These are phyloP conservation scores for Candida koratica DNA, from an alignment of 805 yeast species.

Conservation along the genomic window DNA sequence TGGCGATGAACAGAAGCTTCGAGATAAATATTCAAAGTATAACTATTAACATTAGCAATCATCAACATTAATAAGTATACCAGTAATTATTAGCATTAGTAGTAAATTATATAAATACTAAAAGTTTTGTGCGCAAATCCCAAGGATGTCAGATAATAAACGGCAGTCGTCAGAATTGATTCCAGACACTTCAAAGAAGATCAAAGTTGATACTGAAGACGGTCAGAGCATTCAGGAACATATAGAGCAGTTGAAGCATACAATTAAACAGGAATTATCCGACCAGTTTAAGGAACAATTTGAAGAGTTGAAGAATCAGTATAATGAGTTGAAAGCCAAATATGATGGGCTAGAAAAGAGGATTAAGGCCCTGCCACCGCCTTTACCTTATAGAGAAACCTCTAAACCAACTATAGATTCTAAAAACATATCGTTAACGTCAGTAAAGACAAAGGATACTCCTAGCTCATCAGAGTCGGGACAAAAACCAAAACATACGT, in stretches of 20 bases:
- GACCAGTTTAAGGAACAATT: conserved; percentile 16
- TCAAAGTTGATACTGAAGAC: conserved; percentile 7
- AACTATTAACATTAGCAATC: conserved; percentile 3
- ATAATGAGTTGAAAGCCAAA: conserved; percentile 18
- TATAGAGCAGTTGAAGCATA: conserved; percentile 25
- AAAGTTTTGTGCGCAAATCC: not conserved
- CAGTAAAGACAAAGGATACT: no score
- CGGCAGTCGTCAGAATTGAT: conserved; percentile 17
- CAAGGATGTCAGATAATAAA: conserved; percentile 11
- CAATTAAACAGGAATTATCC: conserved; percentile 28
- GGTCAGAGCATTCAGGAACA: not conserved
- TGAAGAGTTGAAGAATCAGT: conserved; percentile 20
- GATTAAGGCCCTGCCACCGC: conserved; percentile 7
- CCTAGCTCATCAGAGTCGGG: no score
- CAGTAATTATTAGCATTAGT: no score
- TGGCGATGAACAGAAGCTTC: not conserved
- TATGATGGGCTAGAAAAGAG: conserved; percentile 11
- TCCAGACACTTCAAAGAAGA: conserved; percentile 13
- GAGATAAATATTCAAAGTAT: conserved; percentile 10
- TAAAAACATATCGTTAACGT: conserved; percentile 4
- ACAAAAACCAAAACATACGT: conserved; percentile 17
- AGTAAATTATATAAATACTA: no score
- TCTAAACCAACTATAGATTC: conserved; percentile 5
- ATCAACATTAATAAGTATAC: no score
- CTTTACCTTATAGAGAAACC: conserved; percentile 8